Evolutionary conservation across 345 rosid genomes (phyloP).

Genomic region (Populus ilicifolia): DNA sequence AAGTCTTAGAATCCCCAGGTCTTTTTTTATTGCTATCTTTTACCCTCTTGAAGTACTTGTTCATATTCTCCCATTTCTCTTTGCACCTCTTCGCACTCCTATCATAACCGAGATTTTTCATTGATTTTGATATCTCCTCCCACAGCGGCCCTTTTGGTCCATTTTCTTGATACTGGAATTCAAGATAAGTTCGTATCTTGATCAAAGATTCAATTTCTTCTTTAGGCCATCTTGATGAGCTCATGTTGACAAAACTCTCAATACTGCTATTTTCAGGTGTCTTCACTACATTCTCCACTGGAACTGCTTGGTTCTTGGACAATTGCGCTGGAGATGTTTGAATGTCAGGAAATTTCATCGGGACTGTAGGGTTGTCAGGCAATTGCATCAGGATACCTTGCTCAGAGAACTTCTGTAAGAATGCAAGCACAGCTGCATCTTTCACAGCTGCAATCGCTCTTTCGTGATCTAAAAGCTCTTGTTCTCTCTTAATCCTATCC

Average conservation of each 20-base stretch:
- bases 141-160: constrained; percentile 31
- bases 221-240: constrained; percentile 32
- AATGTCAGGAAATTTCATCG: constrained; percentile 12
- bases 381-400: constrained; percentile 12
- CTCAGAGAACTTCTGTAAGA: constrained; percentile 31
- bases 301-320: constrained; percentile 2
- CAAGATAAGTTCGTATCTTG: constrained; percentile 23
- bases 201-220: constrained; percentile 34
- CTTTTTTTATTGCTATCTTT: constrained; percentile 34
- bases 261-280: neutral
- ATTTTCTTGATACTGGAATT: constrained; percentile 23
- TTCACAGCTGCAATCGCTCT: constrained; percentile 31
- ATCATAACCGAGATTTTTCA: constrained; percentile 28
- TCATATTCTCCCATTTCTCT: constrained; percentile 40
- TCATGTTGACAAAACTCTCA: constrained; percentile 15
- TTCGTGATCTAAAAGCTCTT: constrained; percentile 21
- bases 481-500: constrained; percentile 31
- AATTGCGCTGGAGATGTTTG: neutral
- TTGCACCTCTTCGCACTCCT: constrained; percentile 33
- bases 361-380: constrained; percentile 5
- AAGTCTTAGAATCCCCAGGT: constrained; percentile 27
- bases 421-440: constrained; percentile 31
- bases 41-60: constrained; percentile 38
- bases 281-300: constrained; percentile 10
- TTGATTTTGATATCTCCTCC: constrained; percentile 28